A percentile compares a stretch with the other conserved stretches of the same genome.
phyloP scores from a whole-genome alignment of 768 basidiomycete genomes.

The Thelephora ganbajun region DNA sequence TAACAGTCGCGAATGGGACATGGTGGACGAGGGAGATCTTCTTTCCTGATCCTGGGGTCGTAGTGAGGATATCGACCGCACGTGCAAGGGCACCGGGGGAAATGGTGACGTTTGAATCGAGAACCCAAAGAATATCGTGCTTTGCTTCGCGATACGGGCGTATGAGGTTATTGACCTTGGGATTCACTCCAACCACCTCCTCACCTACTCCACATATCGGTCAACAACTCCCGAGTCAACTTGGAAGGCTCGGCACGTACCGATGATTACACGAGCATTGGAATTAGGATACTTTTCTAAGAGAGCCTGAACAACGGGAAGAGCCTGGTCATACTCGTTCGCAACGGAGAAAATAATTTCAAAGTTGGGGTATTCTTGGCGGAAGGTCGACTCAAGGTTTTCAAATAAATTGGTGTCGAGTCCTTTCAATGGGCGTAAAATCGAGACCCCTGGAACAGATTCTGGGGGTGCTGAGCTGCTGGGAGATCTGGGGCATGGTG shows the following conservation, averaged over 20 bases:
- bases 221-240: no score
- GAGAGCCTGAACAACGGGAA: conserved; percentile 69
- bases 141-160: conserved; percentile 68
- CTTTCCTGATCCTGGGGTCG: conserved; percentile 25
- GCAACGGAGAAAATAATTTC: conserved; percentile 89
- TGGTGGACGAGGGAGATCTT: conserved; percentile 87
- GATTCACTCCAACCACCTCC: conserved; percentile 80
- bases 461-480: conserved; percentile 30
- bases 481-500: conserved; percentile 49
- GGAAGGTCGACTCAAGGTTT: conserved; percentile 88
- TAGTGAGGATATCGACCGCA: conserved; percentile 63
- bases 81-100: conserved; percentile 69
- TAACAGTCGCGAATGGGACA: conserved; percentile 76
- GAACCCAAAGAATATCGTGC: conserved; percentile 89
- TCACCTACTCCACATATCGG: conserved; percentile 37
- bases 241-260: conserved; percentile 26
- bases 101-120: conserved; percentile 88
- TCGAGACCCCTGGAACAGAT: conserved; percentile 76
- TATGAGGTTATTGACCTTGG: conserved; percentile 94
- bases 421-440: conserved; percentile 88
- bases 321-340: conserved; percentile 77
- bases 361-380: conserved; percentile 81
- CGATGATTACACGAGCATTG: conserved; percentile 59
- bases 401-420: conserved; percentile 92
- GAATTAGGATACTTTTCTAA: conserved; percentile 68